Evolutionary conservation across 805 yeast genomes (phyloP).

Genomic region (Candida odintsovae): DNA sequence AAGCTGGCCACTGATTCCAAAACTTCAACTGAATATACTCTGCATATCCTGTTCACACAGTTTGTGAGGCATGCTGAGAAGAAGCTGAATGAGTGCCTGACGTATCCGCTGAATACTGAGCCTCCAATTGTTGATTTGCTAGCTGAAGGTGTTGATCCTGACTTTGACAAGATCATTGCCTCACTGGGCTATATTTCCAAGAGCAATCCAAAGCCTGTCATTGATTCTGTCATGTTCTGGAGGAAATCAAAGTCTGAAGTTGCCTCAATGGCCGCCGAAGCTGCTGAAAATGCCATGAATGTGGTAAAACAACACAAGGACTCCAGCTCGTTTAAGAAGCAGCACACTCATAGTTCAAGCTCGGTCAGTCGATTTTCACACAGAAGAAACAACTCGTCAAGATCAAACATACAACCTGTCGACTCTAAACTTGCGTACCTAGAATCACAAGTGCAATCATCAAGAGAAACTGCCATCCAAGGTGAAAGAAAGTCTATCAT

Average conservation of each 20-base stretch:
- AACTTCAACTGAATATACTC: slow-evolving; percentile 82
- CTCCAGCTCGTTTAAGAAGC: slow-evolving; percentile 18
- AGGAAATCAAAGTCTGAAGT: slow-evolving; percentile 88
- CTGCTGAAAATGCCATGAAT: slow-evolving; percentile 36
- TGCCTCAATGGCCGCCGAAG: slow-evolving; percentile 57
- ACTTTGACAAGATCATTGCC: slow-evolving; percentile 78
- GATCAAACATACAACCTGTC: slow-evolving; percentile 35
- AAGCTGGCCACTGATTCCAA: slow-evolving; percentile 49
- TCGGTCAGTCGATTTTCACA: slow-evolving; percentile 34
- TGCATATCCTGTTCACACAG: slow-evolving; percentile 91
- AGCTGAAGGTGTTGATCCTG: slow-evolving; percentile 81
- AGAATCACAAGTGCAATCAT: slow-evolving; percentile 31
- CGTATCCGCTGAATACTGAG: slow-evolving; percentile 59
- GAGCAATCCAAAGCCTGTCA: slow-evolving; percentile 88
- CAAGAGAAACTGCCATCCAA: slow-evolving; percentile 66
- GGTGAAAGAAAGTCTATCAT: slow-evolving; percentile 85
- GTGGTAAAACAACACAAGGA: slow-evolving; percentile 28
- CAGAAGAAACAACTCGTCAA: slow-evolving; percentile 45
- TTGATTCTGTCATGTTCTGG: slow-evolving; percentile 98
- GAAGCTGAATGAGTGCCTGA: slow-evolving; percentile 68
- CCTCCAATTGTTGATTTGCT: slow-evolving; percentile 75
- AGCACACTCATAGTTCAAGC: slow-evolving; percentile 27
- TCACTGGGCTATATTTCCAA: slow-evolving; percentile 89
- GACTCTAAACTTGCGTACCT: slow-evolving; percentile 51
- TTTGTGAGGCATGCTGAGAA: slow-evolving; percentile 92